Evolutionary conservation across 148 eudicot species (phyloP), one percentile per base, ranked within the genome.

Genomic region (Amaranthus hypochondriacus): DNA sequence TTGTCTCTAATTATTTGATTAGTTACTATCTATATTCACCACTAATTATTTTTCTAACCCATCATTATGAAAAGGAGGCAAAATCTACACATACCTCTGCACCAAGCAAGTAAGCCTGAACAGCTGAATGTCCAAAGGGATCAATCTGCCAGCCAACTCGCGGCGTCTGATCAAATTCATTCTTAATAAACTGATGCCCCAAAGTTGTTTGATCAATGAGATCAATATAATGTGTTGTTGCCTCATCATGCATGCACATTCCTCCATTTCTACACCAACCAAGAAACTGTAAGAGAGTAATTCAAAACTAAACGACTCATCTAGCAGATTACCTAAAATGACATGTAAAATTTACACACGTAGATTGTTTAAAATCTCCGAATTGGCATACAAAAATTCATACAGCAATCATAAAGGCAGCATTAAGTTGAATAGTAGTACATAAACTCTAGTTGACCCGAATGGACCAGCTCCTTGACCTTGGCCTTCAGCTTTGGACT

Each of bases 131-230:
- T 61, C 95, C 95, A 74, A 90, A 90, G 49, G 95, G 95, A 81
- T 90, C 95, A 75, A 90, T 90, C 83, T 90, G 95, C 95, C 95
- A 90, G 75, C 95, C 95, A 66, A 88, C 86, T 80, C 91, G 87
- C 57, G 95, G 95, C 67, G 70, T 73, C 80, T 88, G 89, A 59
- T 77, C 84, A 66, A 90, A 90, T 66, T 81, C 90, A 12, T 83
- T 64, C 77, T 77, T 81, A 79, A 90, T 90, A 71, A 88, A 90
- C 64, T 48, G 85, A 75, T 90, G 95, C 56, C 95, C 95, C 58
- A 88, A 71, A 77, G 91, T 88, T 43, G 91, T 90, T 83, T 90
- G 95, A 79, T 90, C 95, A 56, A 90, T 86, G 61, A 90, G 81
- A 81, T 90, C 95, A 64, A 90, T 83, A 76, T 90, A 90, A 82